Percentiles rank a stretch among this genome's conserved stretches.
These are phyloP conservation scores for Backusella mclennaniae DNA, from an alignment of 192 early-diverging fungal species.

Conservation along the genomic window DNA sequence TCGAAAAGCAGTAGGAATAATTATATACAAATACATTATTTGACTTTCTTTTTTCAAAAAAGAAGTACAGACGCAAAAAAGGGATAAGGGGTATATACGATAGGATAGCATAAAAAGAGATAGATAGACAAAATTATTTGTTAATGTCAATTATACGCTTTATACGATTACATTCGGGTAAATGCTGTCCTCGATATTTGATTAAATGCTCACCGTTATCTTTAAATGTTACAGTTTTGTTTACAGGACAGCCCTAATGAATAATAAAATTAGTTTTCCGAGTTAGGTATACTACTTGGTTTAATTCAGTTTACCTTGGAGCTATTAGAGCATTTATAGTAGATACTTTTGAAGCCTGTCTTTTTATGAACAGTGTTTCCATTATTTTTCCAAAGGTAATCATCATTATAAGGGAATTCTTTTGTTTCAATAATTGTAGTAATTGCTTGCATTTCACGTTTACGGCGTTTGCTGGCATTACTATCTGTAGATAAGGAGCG, in stretches of 20 bases:
- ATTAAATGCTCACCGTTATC: constrained; percentile 52
- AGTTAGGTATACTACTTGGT: background rate
- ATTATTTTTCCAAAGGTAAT: constrained; percentile 43
- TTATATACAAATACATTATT: constrained; percentile 16
- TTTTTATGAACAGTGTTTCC: constrained; percentile 45
- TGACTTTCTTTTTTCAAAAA: constrained; percentile 4
- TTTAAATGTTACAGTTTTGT: constrained; percentile 56
- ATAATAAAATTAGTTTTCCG: background rate
- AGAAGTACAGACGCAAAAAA: background rate
- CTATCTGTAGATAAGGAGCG: background rate
- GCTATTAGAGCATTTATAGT: constrained; percentile 44
- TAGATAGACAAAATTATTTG: background rate
- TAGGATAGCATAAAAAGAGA: background rate
- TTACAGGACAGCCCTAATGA: constrained; percentile 40
- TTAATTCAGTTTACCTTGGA: constrained; percentile 35
- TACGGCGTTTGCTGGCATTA: constrained; percentile 39
- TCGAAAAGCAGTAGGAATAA: constrained; percentile 10
- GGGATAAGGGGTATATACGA: background rate
- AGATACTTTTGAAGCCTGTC: constrained; percentile 39
- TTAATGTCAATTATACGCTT: constrained; percentile 42
- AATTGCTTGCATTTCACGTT: constrained; percentile 60
- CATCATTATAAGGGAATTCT: constrained; percentile 36
- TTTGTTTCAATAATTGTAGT: constrained; percentile 55
- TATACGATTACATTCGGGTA: constrained; percentile 48
- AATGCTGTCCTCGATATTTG: constrained; percentile 54